These are phyloP conservation scores for Primulina eburnea DNA, from an alignment of 257 asterid genomes.

Conservation along the genomic window DNA sequence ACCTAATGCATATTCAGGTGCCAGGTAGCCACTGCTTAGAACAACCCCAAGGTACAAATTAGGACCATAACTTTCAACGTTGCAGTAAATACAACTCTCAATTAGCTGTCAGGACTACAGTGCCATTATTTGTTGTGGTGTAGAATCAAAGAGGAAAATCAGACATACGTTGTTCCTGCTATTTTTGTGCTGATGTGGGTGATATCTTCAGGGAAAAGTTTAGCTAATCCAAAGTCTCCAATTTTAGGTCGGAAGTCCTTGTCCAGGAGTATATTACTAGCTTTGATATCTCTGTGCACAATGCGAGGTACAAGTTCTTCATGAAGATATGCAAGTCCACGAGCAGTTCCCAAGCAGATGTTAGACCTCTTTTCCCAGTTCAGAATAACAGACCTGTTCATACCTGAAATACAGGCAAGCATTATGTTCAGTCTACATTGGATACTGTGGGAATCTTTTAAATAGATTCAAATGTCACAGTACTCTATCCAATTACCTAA, in stretches of 20 bases:
- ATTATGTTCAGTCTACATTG: constrained; percentile 20
- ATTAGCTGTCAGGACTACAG: constrained; percentile 3
- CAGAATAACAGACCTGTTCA: constrained; percentile 42
- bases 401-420: constrained; percentile 39
- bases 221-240: constrained; percentile 96
- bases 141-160: constrained; percentile 25
- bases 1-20: constrained; percentile 93
- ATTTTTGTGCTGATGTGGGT: constrained; percentile 90
- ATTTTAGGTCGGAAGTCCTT: constrained; percentile 70
- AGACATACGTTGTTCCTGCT: constrained; percentile 87
- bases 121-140: constrained; percentile 11
- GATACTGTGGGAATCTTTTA: constrained; percentile 10
- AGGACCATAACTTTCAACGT: constrained; percentile 14
- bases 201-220: constrained; percentile 82
- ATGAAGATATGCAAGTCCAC: constrained; percentile 83
- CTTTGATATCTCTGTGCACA: constrained; percentile 92
- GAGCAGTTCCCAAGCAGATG: constrained; percentile 77
- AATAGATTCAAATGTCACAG: constrained; percentile 18
- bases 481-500: constrained; percentile 46
- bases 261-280: constrained; percentile 83
- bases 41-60: constrained; percentile 23
- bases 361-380: constrained; percentile 69
- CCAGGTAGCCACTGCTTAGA: constrained; percentile 84
- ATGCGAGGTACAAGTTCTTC: constrained; percentile 78
- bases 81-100: neutral